Base-by-base conservation (phyloP, 192 early-diverging fungal species). In the Coemansia sp. region DNA sequence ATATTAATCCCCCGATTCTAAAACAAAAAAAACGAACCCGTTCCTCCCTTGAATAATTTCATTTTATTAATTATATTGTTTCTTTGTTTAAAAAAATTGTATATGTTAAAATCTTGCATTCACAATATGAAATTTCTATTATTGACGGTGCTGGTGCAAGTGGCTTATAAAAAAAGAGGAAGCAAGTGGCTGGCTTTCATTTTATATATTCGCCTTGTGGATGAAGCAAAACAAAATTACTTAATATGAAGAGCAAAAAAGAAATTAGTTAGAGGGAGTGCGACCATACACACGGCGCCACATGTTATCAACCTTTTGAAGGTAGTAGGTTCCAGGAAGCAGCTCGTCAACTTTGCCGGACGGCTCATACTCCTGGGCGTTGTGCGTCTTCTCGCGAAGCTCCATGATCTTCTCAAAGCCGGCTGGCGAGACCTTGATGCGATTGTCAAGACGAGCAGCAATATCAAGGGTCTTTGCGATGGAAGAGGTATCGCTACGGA, bases 231-330 rank as follows among this genome's bases (percentile, higher is more conserved):
- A 52, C 32, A 32, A 32, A 32, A 32, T 32, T 32, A 32, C 32
- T 32, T 32, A 4, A 32, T 32, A 32, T 32, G 32, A 32, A 4
- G 32, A 32, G 32, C 32, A 32, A 32, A 32, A 32, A 32, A 32
- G 32, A 52, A 52, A 52, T 42, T 81, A 81, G 63, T 80, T 67
- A 26, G 73, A 68, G n/a, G 79, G 77, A 47, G 68, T 83, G 62
- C 92, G 90, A 61, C 80, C 85, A 71, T 99, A 99, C 61, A 85
- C 86, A 49, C 98, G 86, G 65, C 98, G 86, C 88, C 91, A 97
- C 89, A 92, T 96, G 61, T 86, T 87, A 73, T 99, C 98, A 45
- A 99, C 85, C 66, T 88, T 85, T 58, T 89, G 87, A 49, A 99
- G 84, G 80, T 95, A 98, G 85, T 90, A 99, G 43, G 92, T 91